phyloP scores from a whole-genome alignment of 2,329 filamentous ascomycete species.

The Fusarium musae region DNA sequence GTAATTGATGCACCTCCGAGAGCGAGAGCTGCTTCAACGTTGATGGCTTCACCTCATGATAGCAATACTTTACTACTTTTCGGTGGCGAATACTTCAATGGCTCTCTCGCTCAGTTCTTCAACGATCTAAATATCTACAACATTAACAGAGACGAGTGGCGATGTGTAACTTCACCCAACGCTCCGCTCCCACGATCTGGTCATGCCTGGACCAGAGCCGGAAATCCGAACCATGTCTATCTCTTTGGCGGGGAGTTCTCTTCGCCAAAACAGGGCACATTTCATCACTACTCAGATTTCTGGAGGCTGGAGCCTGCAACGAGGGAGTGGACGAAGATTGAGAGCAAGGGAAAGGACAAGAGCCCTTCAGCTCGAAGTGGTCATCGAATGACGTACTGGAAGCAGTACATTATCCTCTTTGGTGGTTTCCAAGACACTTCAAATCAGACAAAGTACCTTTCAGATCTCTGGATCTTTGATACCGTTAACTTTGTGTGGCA shows the following conservation, averaged over 20 bases:
- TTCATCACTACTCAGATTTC: constrained; percentile 99
- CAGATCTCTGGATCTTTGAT: constrained; percentile 96
- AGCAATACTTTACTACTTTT: constrained; percentile 90
- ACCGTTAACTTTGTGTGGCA: constrained; percentile 88
- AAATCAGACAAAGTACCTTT: constrained; percentile 91
- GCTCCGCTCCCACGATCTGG: constrained; percentile 89
- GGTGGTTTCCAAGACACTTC: constrained; percentile 98
- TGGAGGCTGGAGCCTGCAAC: constrained; percentile 88
- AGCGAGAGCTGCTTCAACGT: constrained; percentile 80
- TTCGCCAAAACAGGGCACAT: constrained; percentile 95
- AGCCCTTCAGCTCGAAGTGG: constrained; percentile 87
- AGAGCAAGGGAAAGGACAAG: constrained; percentile 80
- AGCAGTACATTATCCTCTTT: constrained; percentile 95
- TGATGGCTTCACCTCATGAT: constrained; percentile 87
- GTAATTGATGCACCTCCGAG: constrained; percentile 76
- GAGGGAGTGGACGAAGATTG: constrained; percentile 91
- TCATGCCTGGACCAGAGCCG: constrained; percentile 93
- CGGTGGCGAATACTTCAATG: constrained; percentile 96
- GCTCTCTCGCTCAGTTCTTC: constrained; percentile 80
- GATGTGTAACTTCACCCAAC: constrained; percentile 89
- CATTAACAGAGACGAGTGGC: constrained; percentile 90
- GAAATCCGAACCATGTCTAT: constrained; percentile 86
- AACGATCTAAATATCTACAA: constrained; percentile 77
- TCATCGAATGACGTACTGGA: constrained; percentile 96
- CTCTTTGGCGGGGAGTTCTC: constrained; percentile 97